Conservation (phyloP, 148 eudicot genomes). For the Simmondsia chinensis region DNA sequence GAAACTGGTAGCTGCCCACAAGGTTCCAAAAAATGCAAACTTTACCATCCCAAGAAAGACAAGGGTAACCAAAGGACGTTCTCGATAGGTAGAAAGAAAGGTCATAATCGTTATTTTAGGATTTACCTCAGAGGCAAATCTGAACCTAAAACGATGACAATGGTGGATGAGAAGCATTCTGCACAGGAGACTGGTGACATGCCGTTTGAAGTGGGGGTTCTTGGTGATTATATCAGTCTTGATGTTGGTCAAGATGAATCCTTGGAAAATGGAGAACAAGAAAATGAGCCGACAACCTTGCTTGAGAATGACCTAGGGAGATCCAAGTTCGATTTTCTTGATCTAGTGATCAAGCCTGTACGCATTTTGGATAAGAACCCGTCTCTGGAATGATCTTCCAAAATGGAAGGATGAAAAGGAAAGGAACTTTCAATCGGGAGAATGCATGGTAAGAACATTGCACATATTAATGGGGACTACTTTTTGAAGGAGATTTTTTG, state of each 20-base stretch:
- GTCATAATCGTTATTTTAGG: conserved; percentile 72
- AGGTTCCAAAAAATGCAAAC: conserved; percentile 83
- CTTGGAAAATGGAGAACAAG: conserved; percentile 15
- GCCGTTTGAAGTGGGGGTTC: conserved; percentile 31
- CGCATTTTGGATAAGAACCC: conserved; percentile 23
- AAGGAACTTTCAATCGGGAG: too few species aligned
- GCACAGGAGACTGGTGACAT: conserved; percentile 18
- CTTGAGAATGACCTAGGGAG: conserved; percentile 11
- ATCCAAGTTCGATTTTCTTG: conserved; percentile 15
- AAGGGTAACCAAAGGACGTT: conserved; percentile 39
- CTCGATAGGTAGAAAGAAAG: conserved; percentile 31
- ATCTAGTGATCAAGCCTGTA: conserved; percentile 41
- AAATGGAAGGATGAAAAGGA: too few species aligned
- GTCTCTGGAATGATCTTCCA: too few species aligned
- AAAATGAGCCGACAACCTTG: conserved; percentile 9
- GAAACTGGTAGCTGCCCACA: conserved; percentile 73
- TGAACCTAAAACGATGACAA: conserved; percentile 14
- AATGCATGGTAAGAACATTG: too few species aligned
- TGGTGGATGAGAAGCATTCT: conserved; percentile 18
- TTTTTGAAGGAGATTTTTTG: too few species aligned
- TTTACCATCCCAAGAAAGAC: conserved; percentile 80
- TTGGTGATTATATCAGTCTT: conserved; percentile 57
- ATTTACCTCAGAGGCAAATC: conserved; percentile 17
- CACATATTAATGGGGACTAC: too few species aligned
- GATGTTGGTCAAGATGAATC: conserved; percentile 40